Conservation (phyloP, 2,329 filamentous ascomycete species). For the Ophiostoma tasmaniense region DNA sequence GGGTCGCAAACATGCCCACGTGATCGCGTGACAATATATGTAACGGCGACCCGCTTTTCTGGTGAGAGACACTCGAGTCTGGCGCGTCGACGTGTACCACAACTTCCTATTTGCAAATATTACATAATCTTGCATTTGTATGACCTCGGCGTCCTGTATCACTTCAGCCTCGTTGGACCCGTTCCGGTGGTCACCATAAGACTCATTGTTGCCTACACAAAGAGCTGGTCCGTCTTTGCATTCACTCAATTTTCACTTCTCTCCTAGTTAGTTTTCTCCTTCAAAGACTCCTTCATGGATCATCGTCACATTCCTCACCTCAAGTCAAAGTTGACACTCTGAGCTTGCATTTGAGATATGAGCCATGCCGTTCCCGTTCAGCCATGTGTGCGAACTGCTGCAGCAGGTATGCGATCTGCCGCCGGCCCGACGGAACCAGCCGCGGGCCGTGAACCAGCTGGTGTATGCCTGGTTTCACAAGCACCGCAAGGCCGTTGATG, state of each 20-base stretch:
- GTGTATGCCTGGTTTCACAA: conserved; percentile 60
- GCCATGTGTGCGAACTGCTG: conserved; percentile 65
- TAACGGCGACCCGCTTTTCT: background rate
- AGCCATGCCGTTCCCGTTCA: conserved; percentile 58
- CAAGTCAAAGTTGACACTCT: background rate
- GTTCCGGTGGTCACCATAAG: background rate
- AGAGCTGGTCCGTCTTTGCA: background rate
- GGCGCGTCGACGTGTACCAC: background rate
- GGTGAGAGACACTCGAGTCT: background rate
- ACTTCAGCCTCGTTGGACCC: background rate
- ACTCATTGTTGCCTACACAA: background rate
- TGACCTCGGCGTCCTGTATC: background rate
- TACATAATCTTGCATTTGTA: background rate
- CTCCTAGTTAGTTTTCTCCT: background rate
- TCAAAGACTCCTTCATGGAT: background rate
- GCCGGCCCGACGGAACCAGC: conserved; percentile 26
- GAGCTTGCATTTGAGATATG: background rate
- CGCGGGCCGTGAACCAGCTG: conserved; percentile 20
- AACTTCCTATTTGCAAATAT: background rate
- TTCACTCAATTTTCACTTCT: background rate
- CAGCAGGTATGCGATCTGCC: conserved; percentile 50
- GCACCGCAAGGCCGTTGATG: conserved; percentile 38
- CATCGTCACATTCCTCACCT: background rate
- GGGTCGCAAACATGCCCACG: background rate
- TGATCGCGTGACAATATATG: background rate